These are phyloP conservation scores for Camelina hispida DNA, from an alignment of 345 rosid genomes.

Conservation along the genomic window DNA sequence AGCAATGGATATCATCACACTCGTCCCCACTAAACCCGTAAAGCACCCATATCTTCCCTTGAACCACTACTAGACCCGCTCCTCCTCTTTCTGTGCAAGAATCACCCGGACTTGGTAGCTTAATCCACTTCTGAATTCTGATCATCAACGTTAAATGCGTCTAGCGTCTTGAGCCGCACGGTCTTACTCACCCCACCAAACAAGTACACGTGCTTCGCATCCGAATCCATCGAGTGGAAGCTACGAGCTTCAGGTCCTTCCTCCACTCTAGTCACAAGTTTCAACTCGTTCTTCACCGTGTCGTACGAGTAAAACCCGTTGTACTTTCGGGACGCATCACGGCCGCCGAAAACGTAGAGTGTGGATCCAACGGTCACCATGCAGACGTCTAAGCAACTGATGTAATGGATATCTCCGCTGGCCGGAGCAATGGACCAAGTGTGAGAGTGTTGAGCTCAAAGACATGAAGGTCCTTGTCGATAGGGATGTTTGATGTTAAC, in stretches of 20 bases:
- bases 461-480: neutral
- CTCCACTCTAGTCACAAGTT: neutral
- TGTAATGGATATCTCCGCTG: neutral
- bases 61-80: neutral
- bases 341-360: slow-evolving; percentile 11
- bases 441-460: slow-evolving; percentile 1
- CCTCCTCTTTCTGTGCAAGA: slow-evolving; percentile 8
- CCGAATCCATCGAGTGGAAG: neutral
- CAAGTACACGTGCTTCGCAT: neutral
- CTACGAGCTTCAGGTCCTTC: slow-evolving; percentile 6
- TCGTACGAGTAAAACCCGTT: slow-evolving; percentile 7
- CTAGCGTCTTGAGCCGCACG: neutral
- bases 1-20: slow-evolving; percentile 3
- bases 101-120: neutral
- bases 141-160: neutral
- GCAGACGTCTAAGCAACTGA: neutral
- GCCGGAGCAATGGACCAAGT: no score
- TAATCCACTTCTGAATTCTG: neutral
- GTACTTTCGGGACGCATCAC: slow-evolving; percentile 5
- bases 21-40: neutral
- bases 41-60: neutral
- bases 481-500: neutral
- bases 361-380: neutral
- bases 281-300: slow-evolving; percentile 9
- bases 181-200: slow-evolving; percentile 8